Base-by-base conservation (phyloP, 2,329 filamentous ascomycete species). In the Dactylellina cionopaga region DNA sequence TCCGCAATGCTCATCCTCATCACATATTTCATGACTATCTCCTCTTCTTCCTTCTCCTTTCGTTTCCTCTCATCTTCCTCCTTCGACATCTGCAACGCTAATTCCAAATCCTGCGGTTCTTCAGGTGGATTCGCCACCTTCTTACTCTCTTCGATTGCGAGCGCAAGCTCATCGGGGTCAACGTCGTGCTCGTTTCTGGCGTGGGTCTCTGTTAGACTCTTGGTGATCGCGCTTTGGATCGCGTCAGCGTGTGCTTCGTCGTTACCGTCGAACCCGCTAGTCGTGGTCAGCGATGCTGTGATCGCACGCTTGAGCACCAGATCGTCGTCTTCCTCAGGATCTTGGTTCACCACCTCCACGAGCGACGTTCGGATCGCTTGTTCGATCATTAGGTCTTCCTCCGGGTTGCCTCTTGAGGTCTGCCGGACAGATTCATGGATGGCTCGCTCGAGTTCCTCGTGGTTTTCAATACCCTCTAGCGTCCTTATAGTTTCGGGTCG, bases 1-100 rank as follows among this genome's bases (percentile, higher is more conserved):
- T 94, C 91, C 0, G 86, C 84, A 41, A 92, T 78, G 79, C 89
- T 92, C 81, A 92, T 89, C 81, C 88, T 90, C 83, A 89, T 90
- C 39, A 92, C 85, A 79, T 91, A 92, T 76, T 92, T 89, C 78
- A 93, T 79, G 6, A 92, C 86, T 66, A 90, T 87, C 63, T 92
- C 86, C 78, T 93, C 90, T 77, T 92, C 90, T 0, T 84, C 86
- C 77, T 80, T 83, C 60, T 72, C 77, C 77, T 70, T 69, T 78
- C 74, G 66, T 59, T 81, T 79, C 35, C 78, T 80, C 49, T 80
- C 79, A 33, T 82, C 80, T 2, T 81, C 80, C 43, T 81, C 80
- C 75, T 83, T 76, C 58, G 66, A 71, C 15, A 71, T 51, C 19
- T 64, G 43, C 51, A 71, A 39, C 17, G 58, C 66, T 2, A 64